phyloP scores from a whole-genome alignment of 2,329 filamentous ascomycete genomes.

The Pseudogymnoascus sp. region DNA sequence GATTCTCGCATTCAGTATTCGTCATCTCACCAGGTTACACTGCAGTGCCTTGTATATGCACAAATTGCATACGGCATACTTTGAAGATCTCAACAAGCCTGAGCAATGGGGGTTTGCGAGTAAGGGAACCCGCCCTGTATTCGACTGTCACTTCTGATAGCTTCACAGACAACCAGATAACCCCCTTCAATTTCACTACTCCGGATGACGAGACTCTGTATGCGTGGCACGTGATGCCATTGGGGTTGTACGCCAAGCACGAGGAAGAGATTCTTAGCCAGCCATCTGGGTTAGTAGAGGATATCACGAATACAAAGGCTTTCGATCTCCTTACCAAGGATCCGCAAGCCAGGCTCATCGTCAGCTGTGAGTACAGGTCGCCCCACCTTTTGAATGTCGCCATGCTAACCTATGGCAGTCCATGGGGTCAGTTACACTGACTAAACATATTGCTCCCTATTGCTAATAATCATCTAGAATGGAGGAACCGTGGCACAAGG shows the following conservation, averaged over 20 bases:
- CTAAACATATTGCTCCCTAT: not conserved
- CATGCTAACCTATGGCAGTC: conserved; percentile 36
- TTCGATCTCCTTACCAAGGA: conserved; percentile 58
- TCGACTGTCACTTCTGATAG: not conserved
- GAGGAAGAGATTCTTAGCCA: conserved; percentile 54
- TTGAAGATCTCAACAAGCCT: conserved; percentile 66
- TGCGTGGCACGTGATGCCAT: conserved; percentile 83
- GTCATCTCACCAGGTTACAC: not conserved
- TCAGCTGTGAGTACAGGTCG: conserved; percentile 48
- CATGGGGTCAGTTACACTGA: conserved; percentile 49
- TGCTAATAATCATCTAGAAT: conserved; percentile 46
- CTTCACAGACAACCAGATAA: conserved; percentile 69
- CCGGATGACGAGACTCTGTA: conserved; percentile 72
- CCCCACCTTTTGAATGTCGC: conserved; percentile 27
- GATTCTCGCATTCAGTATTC: not conserved
- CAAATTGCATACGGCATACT: conserved; percentile 65
- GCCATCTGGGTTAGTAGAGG: conserved; percentile 31
- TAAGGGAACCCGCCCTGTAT: conserved; percentile 34
- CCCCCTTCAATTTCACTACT: conserved; percentile 71
- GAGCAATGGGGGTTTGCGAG: conserved; percentile 83
- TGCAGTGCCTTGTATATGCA: conserved; percentile 70
- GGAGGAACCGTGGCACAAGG: conserved; percentile 79
- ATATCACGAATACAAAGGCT: conserved; percentile 50
- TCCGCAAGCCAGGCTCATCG: conserved; percentile 54
- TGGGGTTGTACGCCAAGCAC: conserved; percentile 67